Evolutionary conservation across 176 grass and related monocot species (phyloP).

Genomic region (Elaeis guineensis): DNA sequence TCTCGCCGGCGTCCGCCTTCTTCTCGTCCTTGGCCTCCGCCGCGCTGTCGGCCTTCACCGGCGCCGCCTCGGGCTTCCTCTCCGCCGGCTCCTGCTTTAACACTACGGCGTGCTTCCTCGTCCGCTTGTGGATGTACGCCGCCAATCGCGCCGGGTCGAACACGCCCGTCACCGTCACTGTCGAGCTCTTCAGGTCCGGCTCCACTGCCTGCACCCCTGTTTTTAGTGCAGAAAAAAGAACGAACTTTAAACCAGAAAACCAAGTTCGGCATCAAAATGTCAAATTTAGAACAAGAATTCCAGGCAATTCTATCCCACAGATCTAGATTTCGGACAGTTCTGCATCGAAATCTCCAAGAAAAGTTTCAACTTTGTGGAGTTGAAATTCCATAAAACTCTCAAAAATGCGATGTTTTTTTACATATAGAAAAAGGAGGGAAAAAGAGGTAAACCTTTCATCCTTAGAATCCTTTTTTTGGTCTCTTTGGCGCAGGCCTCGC

Average conservation of each 20-base stretch:
- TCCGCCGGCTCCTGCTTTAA: conserved; percentile 21
- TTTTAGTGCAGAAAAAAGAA: not conserved
- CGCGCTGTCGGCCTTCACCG: not conserved
- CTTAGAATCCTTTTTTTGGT: conserved; percentile 54
- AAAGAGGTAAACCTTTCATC: conserved; percentile 32
- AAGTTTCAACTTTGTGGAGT: too few relatives aligned
- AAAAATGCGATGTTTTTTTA: too few relatives aligned
- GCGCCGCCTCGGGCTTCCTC: not conserved
- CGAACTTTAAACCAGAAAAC: not conserved
- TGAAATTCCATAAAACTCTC: too few relatives aligned
- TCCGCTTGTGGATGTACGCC: conserved; percentile 30
- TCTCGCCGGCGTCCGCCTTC: not conserved
- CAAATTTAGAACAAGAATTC: too few relatives aligned
- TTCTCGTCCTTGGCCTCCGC: not conserved
- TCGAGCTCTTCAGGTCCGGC: conserved; percentile 32
- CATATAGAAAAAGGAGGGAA: not conserved
- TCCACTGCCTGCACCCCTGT: conserved; percentile 41
- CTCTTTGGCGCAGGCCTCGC: conserved; percentile 60
- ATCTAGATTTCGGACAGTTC: too few relatives aligned
- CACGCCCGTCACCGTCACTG: conserved; percentile 31
- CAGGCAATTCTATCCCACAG: too few relatives aligned
- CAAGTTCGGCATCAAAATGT: too few relatives aligned
- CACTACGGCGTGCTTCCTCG: conserved; percentile 29
- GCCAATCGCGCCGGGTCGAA: conserved; percentile 37
- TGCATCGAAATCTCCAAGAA: too few relatives aligned